Conservation (phyloP, 768 basidiomycete species). For the Paxillus ammoniavirescens region DNA sequence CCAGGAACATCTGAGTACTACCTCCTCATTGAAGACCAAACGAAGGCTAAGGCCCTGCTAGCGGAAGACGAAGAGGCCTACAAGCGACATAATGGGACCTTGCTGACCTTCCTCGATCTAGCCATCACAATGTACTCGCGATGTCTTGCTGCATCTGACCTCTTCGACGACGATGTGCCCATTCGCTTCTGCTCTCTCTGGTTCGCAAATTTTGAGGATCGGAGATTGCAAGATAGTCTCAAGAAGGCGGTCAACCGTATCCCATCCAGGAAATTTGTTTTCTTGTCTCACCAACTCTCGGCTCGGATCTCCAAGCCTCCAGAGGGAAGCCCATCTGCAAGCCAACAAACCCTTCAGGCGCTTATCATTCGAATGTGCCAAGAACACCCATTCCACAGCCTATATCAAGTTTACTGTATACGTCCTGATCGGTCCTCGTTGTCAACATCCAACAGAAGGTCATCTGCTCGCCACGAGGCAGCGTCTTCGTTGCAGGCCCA, state of each 20-base stretch:
- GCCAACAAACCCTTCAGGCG: slow-evolving; percentile 60
- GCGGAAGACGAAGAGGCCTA: slow-evolving; percentile 51
- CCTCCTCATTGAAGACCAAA: slow-evolving; percentile 36
- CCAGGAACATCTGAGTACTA: slow-evolving; percentile 16
- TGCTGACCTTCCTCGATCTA: slow-evolving; percentile 62
- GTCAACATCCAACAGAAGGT: slow-evolving; percentile 34
- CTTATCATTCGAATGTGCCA: slow-evolving; percentile 73
- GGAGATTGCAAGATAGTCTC: slow-evolving; percentile 42
- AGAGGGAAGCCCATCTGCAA: slow-evolving; percentile 27
- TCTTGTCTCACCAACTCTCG: slow-evolving; percentile 90
- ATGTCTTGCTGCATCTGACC: slow-evolving; percentile 66
- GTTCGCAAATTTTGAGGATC: slow-evolving; percentile 81
- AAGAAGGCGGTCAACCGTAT: slow-evolving; percentile 51
- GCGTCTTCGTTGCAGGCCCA: slow-evolving; percentile 41
- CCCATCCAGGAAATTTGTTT: slow-evolving; percentile 87
- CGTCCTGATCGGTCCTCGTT: slow-evolving; percentile 35
- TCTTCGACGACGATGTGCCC: slow-evolving; percentile 71
- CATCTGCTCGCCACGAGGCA: slow-evolving; percentile 43
- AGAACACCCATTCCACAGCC: slow-evolving; percentile 92
- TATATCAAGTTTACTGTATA: slow-evolving; percentile 87
- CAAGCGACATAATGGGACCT: slow-evolving; percentile 40
- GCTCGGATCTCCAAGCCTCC: slow-evolving; percentile 69
- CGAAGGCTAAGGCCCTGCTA: slow-evolving; percentile 47
- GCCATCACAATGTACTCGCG: slow-evolving; percentile 86
- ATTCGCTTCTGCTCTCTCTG: slow-evolving; percentile 88